Evolutionary conservation across 352 stramenopile genomes (phyloP).

Genomic region (Pythium brassicae): DNA sequence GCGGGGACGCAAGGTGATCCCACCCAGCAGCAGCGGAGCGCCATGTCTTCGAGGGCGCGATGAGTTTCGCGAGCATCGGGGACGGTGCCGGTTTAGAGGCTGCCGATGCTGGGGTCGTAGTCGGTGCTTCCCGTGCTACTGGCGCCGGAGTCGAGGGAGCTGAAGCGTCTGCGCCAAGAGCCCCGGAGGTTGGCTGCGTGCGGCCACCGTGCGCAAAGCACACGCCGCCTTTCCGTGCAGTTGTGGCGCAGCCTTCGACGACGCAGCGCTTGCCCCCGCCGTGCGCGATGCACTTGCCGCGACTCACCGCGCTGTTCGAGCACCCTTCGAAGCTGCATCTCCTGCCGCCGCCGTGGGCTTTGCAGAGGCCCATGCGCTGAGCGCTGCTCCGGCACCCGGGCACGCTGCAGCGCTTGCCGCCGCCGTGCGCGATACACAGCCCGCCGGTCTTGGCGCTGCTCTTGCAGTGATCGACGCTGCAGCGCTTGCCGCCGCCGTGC

Average conservation of each 20-base stretch:
- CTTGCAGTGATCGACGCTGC: conserved; percentile 63
- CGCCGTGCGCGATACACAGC: conserved; percentile 77
- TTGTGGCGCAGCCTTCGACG: conserved; percentile 68
- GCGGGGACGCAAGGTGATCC: conserved; percentile 5
- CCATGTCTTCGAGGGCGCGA: conserved; percentile 13
- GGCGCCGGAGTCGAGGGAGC: not conserved
- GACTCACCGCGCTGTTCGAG: conserved; percentile 75
- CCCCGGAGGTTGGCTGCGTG: not conserved
- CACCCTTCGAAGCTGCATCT: conserved; percentile 66
- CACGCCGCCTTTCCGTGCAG: conserved; percentile 70
- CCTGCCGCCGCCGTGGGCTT: conserved; percentile 78
- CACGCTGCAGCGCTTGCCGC: conserved; percentile 78
- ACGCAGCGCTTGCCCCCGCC: conserved; percentile 79
- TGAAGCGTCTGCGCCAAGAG: not conserved
- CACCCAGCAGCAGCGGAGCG: conserved; percentile 3
- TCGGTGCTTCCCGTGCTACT: not conserved
- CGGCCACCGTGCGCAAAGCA: conserved; percentile 81
- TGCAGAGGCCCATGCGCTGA: conserved; percentile 79
- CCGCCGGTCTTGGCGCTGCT: conserved; percentile 83
- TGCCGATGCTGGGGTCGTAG: not conserved
- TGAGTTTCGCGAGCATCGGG: conserved; percentile 1
- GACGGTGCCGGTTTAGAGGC: not conserved
- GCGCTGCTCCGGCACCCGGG: conserved; percentile 68
- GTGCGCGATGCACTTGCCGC: conserved; percentile 80
- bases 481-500: conserved; percentile 76